Percentiles rank a stretch among this genome's conserved stretches.
Conservation (phyloP, 2,329 filamentous ascomycete genomes). For the Trichoderma sp. region DNA sequence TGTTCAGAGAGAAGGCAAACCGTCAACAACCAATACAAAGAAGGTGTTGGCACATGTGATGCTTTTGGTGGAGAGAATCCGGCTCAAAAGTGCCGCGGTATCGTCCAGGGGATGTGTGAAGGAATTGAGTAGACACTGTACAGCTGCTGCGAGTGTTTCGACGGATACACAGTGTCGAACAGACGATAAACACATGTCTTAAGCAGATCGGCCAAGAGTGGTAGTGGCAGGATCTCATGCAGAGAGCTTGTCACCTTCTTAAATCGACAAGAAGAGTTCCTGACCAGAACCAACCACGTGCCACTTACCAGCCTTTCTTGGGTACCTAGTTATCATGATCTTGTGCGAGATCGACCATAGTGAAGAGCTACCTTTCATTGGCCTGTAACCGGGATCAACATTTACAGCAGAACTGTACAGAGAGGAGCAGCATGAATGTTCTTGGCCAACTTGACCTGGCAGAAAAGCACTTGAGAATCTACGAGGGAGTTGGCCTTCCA, state of each 20-base stretch:
- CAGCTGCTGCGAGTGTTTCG: not conserved
- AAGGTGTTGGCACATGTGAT: conserved; percentile 21
- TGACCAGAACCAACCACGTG: not conserved
- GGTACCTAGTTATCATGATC: too few species aligned
- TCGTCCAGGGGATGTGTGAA: not conserved
- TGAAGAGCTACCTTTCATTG: too few species aligned
- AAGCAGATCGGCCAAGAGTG: conserved; percentile 4
- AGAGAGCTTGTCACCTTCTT: not conserved
- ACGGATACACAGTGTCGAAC: not conserved
- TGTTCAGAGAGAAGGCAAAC: not conserved
- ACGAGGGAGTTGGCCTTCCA: too few species aligned
- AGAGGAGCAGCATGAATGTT: too few species aligned
- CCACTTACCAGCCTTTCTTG: not conserved
- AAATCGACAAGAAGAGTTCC: not conserved
- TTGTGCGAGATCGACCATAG: too few species aligned
- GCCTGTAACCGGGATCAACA: too few species aligned
- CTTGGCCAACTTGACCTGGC: too few species aligned
- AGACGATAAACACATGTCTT: not conserved
- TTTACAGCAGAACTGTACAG: too few species aligned
- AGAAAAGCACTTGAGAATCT: too few species aligned
- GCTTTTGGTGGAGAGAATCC: conserved; percentile 22
- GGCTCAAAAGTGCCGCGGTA: conserved; percentile 18
- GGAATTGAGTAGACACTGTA: not conserved
- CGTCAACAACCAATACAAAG: conserved; percentile 20
- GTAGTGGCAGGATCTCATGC: not conserved